Evolutionary conservation across 805 yeast species (phyloP).

Genomic region (Starmerella stellata): DNA sequence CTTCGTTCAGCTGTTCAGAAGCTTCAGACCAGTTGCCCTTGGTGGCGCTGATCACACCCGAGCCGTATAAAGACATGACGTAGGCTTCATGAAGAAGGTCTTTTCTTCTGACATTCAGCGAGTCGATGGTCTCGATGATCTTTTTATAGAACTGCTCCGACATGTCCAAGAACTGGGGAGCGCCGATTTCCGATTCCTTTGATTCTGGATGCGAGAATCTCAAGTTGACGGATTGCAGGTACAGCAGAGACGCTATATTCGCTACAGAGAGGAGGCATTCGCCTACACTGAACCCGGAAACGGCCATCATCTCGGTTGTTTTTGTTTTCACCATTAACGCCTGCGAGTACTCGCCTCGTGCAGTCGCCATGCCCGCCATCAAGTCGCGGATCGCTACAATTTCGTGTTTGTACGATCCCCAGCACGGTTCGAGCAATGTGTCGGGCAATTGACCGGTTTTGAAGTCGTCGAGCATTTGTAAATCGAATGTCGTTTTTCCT

Average conservation of each 20-base stretch:
- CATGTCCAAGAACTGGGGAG: slow-evolving; percentile 7
- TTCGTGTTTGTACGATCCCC: slow-evolving; percentile 44
- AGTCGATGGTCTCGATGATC: slow-evolving; percentile 12
- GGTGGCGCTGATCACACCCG: slow-evolving; percentile 64
- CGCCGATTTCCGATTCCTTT: slow-evolving; percentile 3
- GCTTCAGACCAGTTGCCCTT: slow-evolving; percentile 39
- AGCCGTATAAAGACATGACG: slow-evolving; percentile 67
- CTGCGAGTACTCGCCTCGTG: slow-evolving; percentile 45
- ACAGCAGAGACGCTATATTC: slow-evolving; percentile 51
- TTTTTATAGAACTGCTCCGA: slow-evolving; percentile 11
- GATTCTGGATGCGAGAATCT: background rate
- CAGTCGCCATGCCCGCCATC: slow-evolving; percentile 49
- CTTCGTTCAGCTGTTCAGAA: slow-evolving; percentile 42
- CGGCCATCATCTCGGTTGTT: slow-evolving; percentile 55
- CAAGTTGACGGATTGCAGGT: slow-evolving; percentile 30
- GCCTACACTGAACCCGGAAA: slow-evolving; percentile 48
- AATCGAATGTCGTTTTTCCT: slow-evolving; percentile 9
- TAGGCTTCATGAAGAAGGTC: slow-evolving; percentile 39
- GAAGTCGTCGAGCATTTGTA: slow-evolving; percentile 11
- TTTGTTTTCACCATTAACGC: slow-evolving; percentile 45
- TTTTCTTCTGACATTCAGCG: slow-evolving; percentile 12
- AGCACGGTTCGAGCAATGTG: slow-evolving; percentile 5
- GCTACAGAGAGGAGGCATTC: slow-evolving; percentile 48
- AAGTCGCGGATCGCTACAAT: slow-evolving; percentile 61
- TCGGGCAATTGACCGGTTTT: slow-evolving; percentile 7